Evolutionary conservation across 2,329 filamentous ascomycete species (phyloP).

Genomic region (Neopestalotiopsis rosae): DNA sequence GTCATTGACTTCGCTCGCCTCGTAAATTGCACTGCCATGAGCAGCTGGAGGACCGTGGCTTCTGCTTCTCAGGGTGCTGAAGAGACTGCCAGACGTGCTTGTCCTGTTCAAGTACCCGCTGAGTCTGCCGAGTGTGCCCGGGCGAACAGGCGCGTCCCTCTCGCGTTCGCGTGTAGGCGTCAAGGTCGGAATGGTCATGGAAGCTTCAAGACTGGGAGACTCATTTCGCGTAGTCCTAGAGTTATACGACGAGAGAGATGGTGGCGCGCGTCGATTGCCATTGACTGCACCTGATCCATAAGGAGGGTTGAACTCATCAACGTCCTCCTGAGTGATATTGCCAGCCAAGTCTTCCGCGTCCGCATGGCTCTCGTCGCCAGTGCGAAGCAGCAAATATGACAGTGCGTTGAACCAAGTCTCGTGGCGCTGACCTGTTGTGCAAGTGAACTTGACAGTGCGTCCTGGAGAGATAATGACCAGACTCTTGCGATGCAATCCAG

Average conservation of each 20-base stretch:
- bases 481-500: constrained; percentile 92
- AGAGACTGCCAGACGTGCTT: constrained; percentile 51
- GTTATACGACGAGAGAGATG: constrained; percentile 80
- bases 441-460: constrained; percentile 90
- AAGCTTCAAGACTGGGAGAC: constrained; percentile 59
- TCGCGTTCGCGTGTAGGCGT: constrained; percentile 55
- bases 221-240: constrained; percentile 73
- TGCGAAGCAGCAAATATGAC: constrained; percentile 87
- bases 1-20: constrained; percentile 70
- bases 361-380: constrained; percentile 66
- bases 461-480: constrained; percentile 89
- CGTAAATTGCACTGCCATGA: constrained; percentile 51
- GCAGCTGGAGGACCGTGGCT: constrained; percentile 45
- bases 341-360: constrained; percentile 64
- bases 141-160: constrained; percentile 35
- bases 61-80: constrained; percentile 60
- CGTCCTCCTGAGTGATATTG: constrained; percentile 65
- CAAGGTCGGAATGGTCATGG: constrained; percentile 61
- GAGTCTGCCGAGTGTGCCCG: constrained; percentile 60
- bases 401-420: constrained; percentile 99
- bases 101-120: constrained; percentile 63
- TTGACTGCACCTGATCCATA: constrained; percentile 46
- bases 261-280: constrained; percentile 57
- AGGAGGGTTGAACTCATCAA: constrained; percentile 83
- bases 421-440: constrained; percentile 89